phyloP scores from a whole-genome alignment of 73 alveolate genomes.

The Halteria grandinella region DNA sequence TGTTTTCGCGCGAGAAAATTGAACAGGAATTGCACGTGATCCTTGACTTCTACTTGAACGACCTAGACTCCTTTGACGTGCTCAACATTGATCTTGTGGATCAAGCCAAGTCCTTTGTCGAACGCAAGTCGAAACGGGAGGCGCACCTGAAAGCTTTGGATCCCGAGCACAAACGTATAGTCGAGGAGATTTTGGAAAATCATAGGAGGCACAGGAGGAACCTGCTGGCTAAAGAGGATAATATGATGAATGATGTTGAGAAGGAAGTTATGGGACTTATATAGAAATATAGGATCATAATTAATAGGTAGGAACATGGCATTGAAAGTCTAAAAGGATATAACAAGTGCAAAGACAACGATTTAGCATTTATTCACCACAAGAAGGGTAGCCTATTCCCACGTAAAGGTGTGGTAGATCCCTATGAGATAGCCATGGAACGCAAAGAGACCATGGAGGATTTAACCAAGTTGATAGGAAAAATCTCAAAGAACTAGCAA shows the following conservation, averaged over 20 bases:
- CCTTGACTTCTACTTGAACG: not conserved
- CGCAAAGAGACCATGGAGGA: slow-evolving; percentile 3
- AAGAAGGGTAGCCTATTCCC: slow-evolving; percentile 12
- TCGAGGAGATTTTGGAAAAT: not conserved
- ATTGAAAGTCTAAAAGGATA: not conserved
- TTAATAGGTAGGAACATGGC: not conserved
- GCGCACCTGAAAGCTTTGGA: too few species aligned
- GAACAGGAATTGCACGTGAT: slow-evolving; percentile 3
- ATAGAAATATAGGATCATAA: slow-evolving; percentile 10
- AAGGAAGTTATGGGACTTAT: slow-evolving; percentile 28
- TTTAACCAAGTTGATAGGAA: too few species aligned
- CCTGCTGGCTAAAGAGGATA: not conserved
- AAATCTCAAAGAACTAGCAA: too few species aligned
- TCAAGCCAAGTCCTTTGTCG: slow-evolving; percentile 14
- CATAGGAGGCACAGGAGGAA: not conserved
- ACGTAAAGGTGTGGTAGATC: not conserved
- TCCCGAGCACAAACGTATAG: slow-evolving; percentile 14
- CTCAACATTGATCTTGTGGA: slow-evolving; percentile 14
- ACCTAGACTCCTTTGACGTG: not conserved
- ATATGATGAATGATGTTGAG: slow-evolving; percentile 7
- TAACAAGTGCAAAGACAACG: slow-evolving; percentile 31
- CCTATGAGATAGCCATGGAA: not conserved
- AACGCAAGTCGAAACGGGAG: not conserved
- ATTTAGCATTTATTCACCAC: slow-evolving; percentile 17
- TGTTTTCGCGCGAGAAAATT: slow-evolving; percentile 17